Percentiles rank a stretch among this genome's conserved stretches.
phyloP scores from a whole-genome alignment of 495 filamentous ascomycete genomes.

The Chaetomium tenue region DNA sequence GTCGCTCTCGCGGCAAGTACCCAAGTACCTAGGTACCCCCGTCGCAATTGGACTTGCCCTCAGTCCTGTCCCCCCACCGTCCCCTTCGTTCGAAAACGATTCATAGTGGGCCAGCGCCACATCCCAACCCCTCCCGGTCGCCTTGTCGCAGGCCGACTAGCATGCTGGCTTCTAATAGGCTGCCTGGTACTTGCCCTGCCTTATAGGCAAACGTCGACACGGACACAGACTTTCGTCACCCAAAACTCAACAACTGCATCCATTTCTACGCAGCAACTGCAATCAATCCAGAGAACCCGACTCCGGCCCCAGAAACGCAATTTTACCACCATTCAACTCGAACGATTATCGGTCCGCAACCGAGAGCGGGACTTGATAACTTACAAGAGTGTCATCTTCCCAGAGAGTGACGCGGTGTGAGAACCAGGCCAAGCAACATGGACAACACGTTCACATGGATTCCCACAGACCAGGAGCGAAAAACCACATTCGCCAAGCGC shows the following conservation, averaged over 20 bases:
- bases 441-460: not conserved
- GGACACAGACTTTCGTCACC: not conserved
- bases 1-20: no score
- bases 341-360: not conserved
- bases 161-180: not conserved
- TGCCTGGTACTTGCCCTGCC: not conserved
- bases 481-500: conserved; percentile 17
- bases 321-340: not conserved
- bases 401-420: not conserved
- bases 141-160: no score
- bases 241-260: not conserved
- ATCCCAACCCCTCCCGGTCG: not conserved
- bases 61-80: no score
- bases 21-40: no score
- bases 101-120: no score
- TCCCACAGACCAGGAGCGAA: not conserved
- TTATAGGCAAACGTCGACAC: not conserved
- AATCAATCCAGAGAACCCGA: no score
- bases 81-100: no score
- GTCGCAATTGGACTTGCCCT: no score
- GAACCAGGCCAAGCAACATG: not conserved
- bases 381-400: not conserved
- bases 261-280: no score
- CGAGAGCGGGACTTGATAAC: not conserved
- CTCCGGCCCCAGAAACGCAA: not conserved